Percentiles rank a stretch among this genome's conserved stretches.
Evolutionary conservation across 192 early-diverging fungal genomes (phyloP).

Genomic region (Pilaira anomala): DNA sequence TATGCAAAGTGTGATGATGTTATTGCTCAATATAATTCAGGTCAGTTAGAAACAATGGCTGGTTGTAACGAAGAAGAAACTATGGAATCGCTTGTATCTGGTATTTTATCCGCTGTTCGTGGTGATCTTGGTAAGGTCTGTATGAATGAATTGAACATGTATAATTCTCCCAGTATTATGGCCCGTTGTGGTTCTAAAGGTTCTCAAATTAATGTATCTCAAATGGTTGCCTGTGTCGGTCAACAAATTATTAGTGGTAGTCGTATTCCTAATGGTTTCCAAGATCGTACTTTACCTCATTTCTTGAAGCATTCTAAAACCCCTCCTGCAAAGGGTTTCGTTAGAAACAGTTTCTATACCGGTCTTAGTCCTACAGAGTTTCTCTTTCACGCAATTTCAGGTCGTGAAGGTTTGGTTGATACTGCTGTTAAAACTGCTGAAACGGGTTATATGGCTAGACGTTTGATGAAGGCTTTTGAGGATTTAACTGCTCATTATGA

Average conservation of each 20-base stretch:
- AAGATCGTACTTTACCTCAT: constrained; percentile 94
- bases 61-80: constrained; percentile 88
- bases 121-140: constrained; percentile 89
- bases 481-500: constrained; percentile 96
- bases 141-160: constrained; percentile 87
- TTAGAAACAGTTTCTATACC: constrained; percentile 92
- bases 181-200: constrained; percentile 99
- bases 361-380: constrained; percentile 97
- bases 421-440: constrained; percentile 99
- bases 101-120: constrained; percentile 86
- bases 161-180: constrained; percentile 98
- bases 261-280: constrained; percentile 96
- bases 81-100: constrained; percentile 83
- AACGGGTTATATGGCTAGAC: constrained; percentile 97
- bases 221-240: constrained; percentile 99
- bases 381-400: constrained; percentile 98
- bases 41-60: constrained; percentile 76
- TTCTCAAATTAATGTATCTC: constrained; percentile 96
- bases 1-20: constrained; percentile 83
- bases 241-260: constrained; percentile 98
- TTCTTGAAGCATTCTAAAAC: constrained; percentile 91
- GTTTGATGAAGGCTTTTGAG: constrained; percentile 96
- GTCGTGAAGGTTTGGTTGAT: constrained; percentile 99
- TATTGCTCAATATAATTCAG: constrained; percentile 66
- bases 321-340: constrained; percentile 96